Percentiles rank a stretch among this genome's conserved stretches.
These are phyloP conservation scores for Neofusicoccum ribis DNA, from an alignment of 2,329 filamentous ascomycete genomes.

Conservation along the genomic window DNA sequence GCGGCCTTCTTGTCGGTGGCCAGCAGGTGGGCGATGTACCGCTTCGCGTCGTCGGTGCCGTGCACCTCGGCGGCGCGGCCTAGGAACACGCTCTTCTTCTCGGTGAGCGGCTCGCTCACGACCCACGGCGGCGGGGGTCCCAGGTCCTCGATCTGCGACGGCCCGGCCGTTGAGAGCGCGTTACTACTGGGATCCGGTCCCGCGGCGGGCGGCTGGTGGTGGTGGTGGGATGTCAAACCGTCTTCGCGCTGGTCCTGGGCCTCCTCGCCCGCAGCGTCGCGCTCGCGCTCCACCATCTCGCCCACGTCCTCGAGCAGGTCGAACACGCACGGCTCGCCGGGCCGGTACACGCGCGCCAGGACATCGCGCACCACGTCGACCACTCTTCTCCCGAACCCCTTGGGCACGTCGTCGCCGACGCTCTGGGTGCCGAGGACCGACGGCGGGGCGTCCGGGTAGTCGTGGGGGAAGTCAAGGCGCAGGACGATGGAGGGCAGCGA, in stretches of 20 bases:
- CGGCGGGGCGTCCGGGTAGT: constrained; percentile 76
- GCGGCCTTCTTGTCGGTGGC: constrained; percentile 80
- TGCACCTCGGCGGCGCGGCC: constrained; percentile 72
- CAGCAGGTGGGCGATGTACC: constrained; percentile 73
- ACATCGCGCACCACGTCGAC: constrained; percentile 69
- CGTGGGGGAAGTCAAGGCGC: constrained; percentile 65
- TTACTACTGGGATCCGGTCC: constrained; percentile 29
- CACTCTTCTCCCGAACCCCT: constrained; percentile 71
- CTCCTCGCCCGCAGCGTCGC: constrained; percentile 23
- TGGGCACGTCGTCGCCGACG: constrained; percentile 65
- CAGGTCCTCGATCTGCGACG: constrained; percentile 36
- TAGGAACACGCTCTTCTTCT: constrained; percentile 86
- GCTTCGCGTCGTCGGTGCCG: constrained; percentile 69
- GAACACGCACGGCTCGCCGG: constrained; percentile 81
- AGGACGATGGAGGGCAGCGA: constrained; percentile 56
- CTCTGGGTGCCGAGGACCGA: constrained; percentile 75
- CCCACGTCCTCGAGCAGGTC: constrained; percentile 75
- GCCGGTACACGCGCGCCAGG: constrained; percentile 66
- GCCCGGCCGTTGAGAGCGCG: constrained; percentile 22
- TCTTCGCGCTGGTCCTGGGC: constrained; percentile 7
- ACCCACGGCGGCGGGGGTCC: constrained; percentile 63
- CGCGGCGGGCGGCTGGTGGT: constrained; percentile 19
- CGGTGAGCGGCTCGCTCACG: constrained; percentile 70
- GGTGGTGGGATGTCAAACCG: constrained; percentile 26
- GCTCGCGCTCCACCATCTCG: constrained; percentile 53